Evolutionary conservation across 495 filamentous ascomycete species (phyloP).

Genomic region (Xylaria venustula): DNA sequence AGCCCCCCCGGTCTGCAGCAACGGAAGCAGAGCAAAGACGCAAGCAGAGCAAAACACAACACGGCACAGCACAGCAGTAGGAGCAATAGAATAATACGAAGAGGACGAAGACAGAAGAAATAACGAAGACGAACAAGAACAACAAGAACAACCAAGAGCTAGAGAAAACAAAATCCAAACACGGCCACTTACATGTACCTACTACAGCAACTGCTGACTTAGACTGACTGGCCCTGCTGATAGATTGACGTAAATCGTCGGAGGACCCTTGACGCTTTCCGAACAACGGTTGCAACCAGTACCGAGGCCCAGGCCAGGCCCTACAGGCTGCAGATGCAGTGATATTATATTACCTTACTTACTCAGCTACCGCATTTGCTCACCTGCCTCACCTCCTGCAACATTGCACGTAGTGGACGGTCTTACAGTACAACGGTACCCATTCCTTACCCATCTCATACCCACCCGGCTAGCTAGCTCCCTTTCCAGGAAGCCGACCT

Average conservation of each 20-base stretch:
- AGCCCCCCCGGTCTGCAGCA: background rate
- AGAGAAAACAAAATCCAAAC: too few species aligned
- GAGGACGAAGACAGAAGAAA: too few species aligned
- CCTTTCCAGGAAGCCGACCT: conserved; percentile 17
- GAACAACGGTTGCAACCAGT: background rate
- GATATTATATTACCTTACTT: conserved; percentile 5
- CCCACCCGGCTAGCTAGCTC: conserved; percentile 14
- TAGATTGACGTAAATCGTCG: background rate
- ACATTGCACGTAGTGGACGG: background rate
- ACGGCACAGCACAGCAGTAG: background rate
- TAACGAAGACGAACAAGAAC: too few species aligned
- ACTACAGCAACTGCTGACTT: too few species aligned
- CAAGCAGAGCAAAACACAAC: background rate
- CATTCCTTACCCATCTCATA: background rate
- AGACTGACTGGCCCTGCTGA: background rate
- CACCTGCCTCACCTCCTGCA: conserved; percentile 14
- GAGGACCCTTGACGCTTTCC: background rate
- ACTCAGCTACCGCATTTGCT: conserved; percentile 17
- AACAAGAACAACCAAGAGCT: too few species aligned
- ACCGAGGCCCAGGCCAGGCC: background rate
- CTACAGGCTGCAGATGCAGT: background rate
- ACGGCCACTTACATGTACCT: too few species aligned
- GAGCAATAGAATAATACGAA: too few species aligned
- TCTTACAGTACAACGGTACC: background rate
- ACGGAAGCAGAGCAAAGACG: background rate